Conservation (phyloP, 2,329 filamentous ascomycete species). For the Lecanoromycetidae sp. region DNA sequence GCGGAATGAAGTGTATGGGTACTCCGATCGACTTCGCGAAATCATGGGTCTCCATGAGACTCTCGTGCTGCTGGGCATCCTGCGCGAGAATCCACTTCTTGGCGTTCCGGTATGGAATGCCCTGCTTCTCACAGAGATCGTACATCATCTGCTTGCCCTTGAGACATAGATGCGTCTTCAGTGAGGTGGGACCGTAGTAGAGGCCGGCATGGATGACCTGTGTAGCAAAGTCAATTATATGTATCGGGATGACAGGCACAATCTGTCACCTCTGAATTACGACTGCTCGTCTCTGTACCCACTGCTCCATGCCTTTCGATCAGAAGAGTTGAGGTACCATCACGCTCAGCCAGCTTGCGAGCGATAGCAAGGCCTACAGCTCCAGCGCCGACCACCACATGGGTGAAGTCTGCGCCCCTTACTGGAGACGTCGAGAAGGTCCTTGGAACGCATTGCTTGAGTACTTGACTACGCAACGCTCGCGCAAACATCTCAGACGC, state of each 20-base stretch:
- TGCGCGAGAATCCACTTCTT: constrained; percentile 97
- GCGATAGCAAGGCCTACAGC: constrained; percentile 74
- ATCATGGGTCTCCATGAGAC: constrained; percentile 40
- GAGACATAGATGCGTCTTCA: constrained; percentile 79
- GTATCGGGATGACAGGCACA: not conserved
- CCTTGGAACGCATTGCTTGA: not conserved
- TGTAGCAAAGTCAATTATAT: not conserved
- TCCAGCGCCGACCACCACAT: constrained; percentile 56
- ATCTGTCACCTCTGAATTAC: constrained; percentile 65
- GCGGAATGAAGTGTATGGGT: constrained; percentile 58
- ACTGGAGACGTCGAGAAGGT: constrained; percentile 33
- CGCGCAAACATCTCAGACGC: constrained; percentile 7
- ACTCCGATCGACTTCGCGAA: constrained; percentile 47
- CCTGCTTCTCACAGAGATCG: constrained; percentile 54
- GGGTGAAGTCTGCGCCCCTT: constrained; percentile 47
- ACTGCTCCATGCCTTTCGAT: constrained; percentile 66
- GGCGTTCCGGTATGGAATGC: constrained; percentile 59
- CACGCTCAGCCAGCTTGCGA: constrained; percentile 51
- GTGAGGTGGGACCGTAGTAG: constrained; percentile 64
- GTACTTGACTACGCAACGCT: not conserved
- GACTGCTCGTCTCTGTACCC: constrained; percentile 76
- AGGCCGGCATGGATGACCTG: constrained; percentile 88
- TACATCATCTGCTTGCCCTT: constrained; percentile 68
- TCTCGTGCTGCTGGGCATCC: constrained; percentile 54
- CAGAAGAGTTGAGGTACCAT: constrained; percentile 56